Conservation (phyloP, 306 rosid genomes). For the Rubus idaeus region DNA sequence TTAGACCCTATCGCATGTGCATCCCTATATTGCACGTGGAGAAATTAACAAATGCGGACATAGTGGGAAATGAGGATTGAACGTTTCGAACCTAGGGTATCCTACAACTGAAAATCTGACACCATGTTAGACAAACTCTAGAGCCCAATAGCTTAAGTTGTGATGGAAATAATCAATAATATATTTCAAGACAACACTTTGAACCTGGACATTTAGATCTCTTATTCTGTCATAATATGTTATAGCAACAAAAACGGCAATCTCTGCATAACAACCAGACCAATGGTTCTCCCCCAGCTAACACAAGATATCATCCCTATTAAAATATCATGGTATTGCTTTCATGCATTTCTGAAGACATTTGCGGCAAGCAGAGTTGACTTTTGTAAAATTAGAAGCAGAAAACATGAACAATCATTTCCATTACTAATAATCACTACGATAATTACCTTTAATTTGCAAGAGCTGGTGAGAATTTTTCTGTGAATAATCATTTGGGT, state of each 20-base stretch:
- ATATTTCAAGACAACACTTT: not conserved
- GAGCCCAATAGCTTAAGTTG: not conserved
- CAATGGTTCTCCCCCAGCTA: not conserved
- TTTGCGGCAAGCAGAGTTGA: conserved; percentile 1
- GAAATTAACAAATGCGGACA: not conserved
- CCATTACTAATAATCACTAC: not conserved
- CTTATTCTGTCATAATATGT: not conserved
- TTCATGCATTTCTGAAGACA: not conserved
- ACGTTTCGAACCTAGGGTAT: conserved; percentile 6
- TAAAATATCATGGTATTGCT: not conserved
- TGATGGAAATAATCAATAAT: not conserved
- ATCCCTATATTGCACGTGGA: not conserved
- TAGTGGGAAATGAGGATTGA: not conserved
- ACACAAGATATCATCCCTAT: not conserved
- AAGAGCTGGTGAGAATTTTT: conserved; percentile 57
- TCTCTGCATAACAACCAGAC: not conserved
- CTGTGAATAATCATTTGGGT: conserved; percentile 66
- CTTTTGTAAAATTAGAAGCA: not conserved
- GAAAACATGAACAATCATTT: not conserved
- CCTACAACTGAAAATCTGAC: not conserved
- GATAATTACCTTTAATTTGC: conserved; percentile 65
- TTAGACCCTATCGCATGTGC: not conserved
- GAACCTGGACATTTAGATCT: not conserved
- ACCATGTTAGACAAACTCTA: not conserved
- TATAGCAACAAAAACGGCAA: not conserved